A percentile compares a stretch with the other conserved stretches of the same genome.
Evolutionary conservation across 106 monocot genomes (phyloP).

Genomic region (Allium fistulosum): DNA sequence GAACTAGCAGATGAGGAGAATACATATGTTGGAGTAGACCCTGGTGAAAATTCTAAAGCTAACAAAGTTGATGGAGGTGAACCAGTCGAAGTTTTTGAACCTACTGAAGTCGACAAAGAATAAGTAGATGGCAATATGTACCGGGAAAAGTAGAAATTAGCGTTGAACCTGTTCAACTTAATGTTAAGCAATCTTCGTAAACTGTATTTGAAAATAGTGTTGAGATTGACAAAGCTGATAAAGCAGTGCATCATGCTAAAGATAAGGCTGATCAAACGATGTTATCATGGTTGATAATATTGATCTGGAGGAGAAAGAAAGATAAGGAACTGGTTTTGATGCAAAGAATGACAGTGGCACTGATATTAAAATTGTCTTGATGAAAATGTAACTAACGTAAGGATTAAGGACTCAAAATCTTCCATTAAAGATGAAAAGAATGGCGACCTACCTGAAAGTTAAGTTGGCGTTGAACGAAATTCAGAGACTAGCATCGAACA

Average conservation of each 20-base stretch:
- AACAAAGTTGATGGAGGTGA: constrained; percentile 2
- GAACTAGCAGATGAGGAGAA: not conserved
- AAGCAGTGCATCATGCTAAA: not conserved
- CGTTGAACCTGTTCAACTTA: not conserved
- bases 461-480: not conserved
- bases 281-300: not conserved
- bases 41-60: constrained; percentile 6
- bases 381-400: no score
- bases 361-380: no score
- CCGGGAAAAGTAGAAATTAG: not conserved
- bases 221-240: not conserved
- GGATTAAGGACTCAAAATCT: constrained; percentile 10
- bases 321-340: constrained; percentile 2
- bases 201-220: not conserved
- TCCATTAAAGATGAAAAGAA: not conserved
- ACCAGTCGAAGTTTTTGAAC: not conserved
- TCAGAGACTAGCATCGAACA: constrained; percentile 1
- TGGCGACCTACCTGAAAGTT: constrained; percentile 1
- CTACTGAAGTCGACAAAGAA: constrained; percentile 7
- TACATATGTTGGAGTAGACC: constrained; percentile 3
- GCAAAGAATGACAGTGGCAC: not conserved
- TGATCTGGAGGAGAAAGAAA: constrained; percentile 3
- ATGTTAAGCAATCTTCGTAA: not conserved
- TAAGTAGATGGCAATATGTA: not conserved
- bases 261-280: constrained; percentile 9